These are phyloP conservation scores for Aspergillus kassunensis DNA, from an alignment of 495 filamentous ascomycete species.

Conservation along the genomic window DNA sequence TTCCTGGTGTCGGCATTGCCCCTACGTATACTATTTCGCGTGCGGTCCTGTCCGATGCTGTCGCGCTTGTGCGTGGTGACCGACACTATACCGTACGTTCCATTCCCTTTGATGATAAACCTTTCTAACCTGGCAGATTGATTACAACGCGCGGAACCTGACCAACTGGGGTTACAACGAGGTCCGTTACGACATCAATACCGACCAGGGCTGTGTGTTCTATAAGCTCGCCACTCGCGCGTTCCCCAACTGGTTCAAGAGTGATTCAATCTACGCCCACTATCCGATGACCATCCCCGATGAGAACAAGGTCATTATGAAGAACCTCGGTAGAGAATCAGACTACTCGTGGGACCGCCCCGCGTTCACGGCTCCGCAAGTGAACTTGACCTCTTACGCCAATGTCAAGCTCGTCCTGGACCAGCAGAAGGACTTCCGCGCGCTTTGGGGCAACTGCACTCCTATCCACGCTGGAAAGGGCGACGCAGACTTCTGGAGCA, in stretches of 20 bases:
- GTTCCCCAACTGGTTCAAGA: constrained; percentile 75
- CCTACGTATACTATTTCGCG: constrained; percentile 57
- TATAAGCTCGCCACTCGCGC: constrained; percentile 78
- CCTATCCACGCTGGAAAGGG: constrained; percentile 51
- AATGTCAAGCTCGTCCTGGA: constrained; percentile 62
- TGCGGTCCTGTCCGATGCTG: constrained; percentile 52
- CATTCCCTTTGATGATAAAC: not conserved
- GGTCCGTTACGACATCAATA: constrained; percentile 64
- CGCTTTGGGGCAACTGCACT: constrained; percentile 57
- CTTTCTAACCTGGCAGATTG: constrained; percentile 31
- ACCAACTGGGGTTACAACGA: constrained; percentile 79
- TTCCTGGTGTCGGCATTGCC: constrained; percentile 52
- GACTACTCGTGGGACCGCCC: constrained; percentile 71
- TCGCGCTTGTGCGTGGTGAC: constrained; percentile 51
- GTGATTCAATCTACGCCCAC: constrained; percentile 81
- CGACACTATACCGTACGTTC: constrained; percentile 46
- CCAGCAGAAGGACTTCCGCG: constrained; percentile 58
- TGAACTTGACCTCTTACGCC: constrained; percentile 56
- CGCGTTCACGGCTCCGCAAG: constrained; percentile 41
- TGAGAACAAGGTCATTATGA: constrained; percentile 72
- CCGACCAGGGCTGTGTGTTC: constrained; percentile 79
- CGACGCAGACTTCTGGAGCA: constrained; percentile 52
- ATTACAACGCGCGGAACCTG: constrained; percentile 70
- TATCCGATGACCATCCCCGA: constrained; percentile 77
- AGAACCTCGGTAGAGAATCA: constrained; percentile 62